phyloP scores from a whole-genome alignment of 192 early-diverging fungal species.

The Coemansia sp. region DNA sequence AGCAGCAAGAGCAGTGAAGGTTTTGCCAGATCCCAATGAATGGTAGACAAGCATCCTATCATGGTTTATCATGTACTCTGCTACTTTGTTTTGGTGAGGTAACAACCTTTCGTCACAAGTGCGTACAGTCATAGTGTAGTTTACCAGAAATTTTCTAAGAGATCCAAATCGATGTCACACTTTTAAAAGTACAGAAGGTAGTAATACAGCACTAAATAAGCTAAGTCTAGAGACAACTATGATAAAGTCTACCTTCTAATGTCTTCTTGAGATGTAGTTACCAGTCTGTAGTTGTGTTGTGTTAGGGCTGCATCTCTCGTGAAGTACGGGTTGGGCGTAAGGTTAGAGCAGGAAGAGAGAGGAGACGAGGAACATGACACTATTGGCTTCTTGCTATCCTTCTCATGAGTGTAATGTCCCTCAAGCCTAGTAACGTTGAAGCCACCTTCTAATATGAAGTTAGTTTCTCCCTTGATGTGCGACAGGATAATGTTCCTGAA shows the following conservation, averaged over 20 bases:
- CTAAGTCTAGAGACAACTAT: no score
- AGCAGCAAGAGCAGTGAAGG: conserved; percentile 25
- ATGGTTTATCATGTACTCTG: conserved; percentile 17
- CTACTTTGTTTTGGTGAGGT: conserved; percentile 15
- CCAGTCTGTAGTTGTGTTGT: no score
- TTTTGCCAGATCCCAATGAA: conserved; percentile 21
- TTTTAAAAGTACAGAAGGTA: no score
- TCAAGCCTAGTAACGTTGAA: neutral
- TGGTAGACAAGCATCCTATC: conserved; percentile 13
- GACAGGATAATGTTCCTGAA: neutral
- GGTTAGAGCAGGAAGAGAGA: no score
- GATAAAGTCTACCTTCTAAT: no score
- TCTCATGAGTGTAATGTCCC: neutral
- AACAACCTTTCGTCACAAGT: neutral
- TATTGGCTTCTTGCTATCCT: neutral
- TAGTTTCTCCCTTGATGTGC: neutral
- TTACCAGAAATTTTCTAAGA: neutral
- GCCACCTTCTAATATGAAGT: neutral
- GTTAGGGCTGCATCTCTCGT: no score
- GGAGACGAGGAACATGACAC: no score
- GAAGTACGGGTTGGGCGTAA: no score
- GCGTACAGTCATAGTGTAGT: neutral
- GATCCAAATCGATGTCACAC: no score
- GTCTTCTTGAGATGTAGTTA: no score
- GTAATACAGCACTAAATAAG: no score